Percentiles rank a stretch among this genome's conserved stretches.
Evolutionary conservation across 805 yeast species (phyloP).

Genomic region (Wickerhamomyces silvicola): DNA sequence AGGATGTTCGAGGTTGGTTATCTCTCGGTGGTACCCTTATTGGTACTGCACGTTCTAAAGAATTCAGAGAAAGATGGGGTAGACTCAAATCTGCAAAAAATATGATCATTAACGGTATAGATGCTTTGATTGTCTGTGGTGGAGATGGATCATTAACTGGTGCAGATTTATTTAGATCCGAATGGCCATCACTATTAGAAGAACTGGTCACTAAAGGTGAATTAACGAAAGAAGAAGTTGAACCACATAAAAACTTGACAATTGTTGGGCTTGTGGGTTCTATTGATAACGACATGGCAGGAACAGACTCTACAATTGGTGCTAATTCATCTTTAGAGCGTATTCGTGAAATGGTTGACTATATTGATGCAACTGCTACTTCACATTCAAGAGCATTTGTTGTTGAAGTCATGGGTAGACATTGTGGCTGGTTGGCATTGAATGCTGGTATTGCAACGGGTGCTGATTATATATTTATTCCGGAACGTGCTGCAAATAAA

Average conservation of each 20-base stretch:
- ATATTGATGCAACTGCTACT: slow-evolving; percentile 94
- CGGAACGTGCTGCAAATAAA: slow-evolving; percentile 82
- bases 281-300: slow-evolving; percentile 96
- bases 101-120: slow-evolving; percentile 82
- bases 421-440: slow-evolving; percentile 97
- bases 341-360: slow-evolving; percentile 90
- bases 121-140: slow-evolving; percentile 93
- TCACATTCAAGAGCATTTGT: slow-evolving; percentile 98
- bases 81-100: slow-evolving; percentile 78
- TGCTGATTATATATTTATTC: slow-evolving; percentile 91
- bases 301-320: slow-evolving; percentile 95
- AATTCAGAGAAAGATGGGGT: slow-evolving; percentile 80
- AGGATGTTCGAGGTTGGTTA: slow-evolving; percentile 90
- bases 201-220: slow-evolving; percentile 57
- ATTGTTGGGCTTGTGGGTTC: slow-evolving; percentile 96
- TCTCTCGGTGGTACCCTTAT: slow-evolving; percentile 91
- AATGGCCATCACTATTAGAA: slow-evolving; percentile 84
- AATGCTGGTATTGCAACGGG: slow-evolving; percentile 97
- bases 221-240: slow-evolving; percentile 52
- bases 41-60: slow-evolving; percentile 92
- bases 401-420: slow-evolving; percentile 98
- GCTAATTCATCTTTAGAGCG: slow-evolving; percentile 91
- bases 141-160: slow-evolving; percentile 99
- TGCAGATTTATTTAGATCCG: slow-evolving; percentile 88
- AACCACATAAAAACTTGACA: slow-evolving; percentile 63